phyloP scores from a whole-genome alignment of 257 asterid genomes.

The Solanum tarapatanum region DNA sequence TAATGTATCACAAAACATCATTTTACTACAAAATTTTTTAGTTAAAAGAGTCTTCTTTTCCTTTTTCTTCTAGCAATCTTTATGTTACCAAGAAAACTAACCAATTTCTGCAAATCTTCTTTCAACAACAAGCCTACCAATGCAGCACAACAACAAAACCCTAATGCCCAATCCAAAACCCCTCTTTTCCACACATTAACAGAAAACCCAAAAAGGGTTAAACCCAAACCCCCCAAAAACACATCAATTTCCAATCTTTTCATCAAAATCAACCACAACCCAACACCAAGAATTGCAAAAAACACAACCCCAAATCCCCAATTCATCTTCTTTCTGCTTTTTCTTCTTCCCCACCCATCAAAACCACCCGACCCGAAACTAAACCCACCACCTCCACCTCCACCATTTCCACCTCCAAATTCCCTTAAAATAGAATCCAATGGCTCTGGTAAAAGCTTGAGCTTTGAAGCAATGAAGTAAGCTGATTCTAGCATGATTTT shows the following conservation, averaged over 20 bases:
- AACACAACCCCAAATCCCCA: conserved; percentile 28
- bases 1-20: not conserved
- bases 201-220: conserved; percentile 47
- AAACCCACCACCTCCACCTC: conserved; percentile 25
- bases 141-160: conserved; percentile 66
- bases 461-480: conserved; percentile 45
- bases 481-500: conserved; percentile 49
- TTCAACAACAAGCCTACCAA: conserved; percentile 34
- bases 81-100: conserved; percentile 9
- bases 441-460: conserved; percentile 62
- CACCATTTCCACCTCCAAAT: conserved; percentile 48
- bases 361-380: conserved; percentile 33
- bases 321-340: conserved; percentile 18
- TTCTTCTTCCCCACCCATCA: conserved; percentile 42
- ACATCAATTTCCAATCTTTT: conserved; percentile 28
- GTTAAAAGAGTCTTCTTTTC: not conserved
- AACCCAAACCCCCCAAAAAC: conserved; percentile 28
- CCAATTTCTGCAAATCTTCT: conserved; percentile 21
- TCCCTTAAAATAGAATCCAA: conserved; percentile 39
- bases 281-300: conserved; percentile 21
- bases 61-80: not conserved
- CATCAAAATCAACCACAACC: conserved; percentile 33
- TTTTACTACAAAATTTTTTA: not conserved
- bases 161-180: conserved; percentile 46
- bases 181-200: conserved; percentile 48